Base-by-base conservation (phyloP, 345 rosid genomes). In the Lenwebbia sp. region DNA sequence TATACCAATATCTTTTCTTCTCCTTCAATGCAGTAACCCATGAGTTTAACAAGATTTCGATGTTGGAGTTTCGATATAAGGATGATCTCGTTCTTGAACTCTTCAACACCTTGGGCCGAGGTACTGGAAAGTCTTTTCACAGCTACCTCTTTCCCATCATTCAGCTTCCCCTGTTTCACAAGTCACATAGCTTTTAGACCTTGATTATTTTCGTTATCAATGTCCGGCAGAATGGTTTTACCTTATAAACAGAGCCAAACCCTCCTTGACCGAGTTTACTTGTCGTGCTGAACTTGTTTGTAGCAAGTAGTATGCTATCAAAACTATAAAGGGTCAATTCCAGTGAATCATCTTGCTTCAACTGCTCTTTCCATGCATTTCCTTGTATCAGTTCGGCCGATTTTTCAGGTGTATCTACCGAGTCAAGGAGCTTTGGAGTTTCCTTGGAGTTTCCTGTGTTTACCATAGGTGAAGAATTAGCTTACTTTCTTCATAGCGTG, bases 61-160 rank as follows among this genome's bases (percentile, higher is more conserved):
- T 95, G 96, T 83, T 95, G 96, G 51, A 95, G 90, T 84, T 90
- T 91, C 2, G 95, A 88, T 33, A 95, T 92, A 54, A 94, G 87
- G 19, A 88, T 56, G 10, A 94, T 92, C 84, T 95, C 96, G 54
- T 92, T 95, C 86, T 86, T 85, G 57, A 95, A 92, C 82, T 95
- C 94, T 83, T 89, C 86, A 0, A 89, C 65, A 13, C 97, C 98
- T 89, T 94, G 95, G 17, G 94, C 88, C 1, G 98, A 96, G 25
- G 82, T 86, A 11, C 89, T 70, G 7, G 94, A 90, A 10, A 94
- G 88, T 85, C 93, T 90, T 89, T 95, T 94, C 58, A 94, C 94
- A 5, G 96, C 97, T 47, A 95, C 89, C 41, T 91, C 89, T 81
- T 83, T 85, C 37, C 94, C 94, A 88, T 86, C 85, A 0, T 76